Evolutionary conservation across 208 protist species (phyloP).

Genomic region (Spongospora subterranea): DNA sequence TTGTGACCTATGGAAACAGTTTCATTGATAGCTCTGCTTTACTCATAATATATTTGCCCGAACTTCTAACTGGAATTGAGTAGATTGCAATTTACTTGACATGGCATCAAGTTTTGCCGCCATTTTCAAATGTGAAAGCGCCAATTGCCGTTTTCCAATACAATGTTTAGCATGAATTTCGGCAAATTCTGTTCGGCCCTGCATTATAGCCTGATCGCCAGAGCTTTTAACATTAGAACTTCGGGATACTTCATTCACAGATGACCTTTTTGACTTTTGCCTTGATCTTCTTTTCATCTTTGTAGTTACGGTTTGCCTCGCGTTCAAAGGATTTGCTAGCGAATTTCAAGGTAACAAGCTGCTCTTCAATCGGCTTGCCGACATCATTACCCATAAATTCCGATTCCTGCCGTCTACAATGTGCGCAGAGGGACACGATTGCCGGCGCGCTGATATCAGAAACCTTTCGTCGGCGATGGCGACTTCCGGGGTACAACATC

Average conservation of each 20-base stretch:
- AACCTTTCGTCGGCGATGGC: no score
- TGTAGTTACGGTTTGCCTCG: not conserved
- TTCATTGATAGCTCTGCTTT: no score
- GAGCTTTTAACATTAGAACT: not conserved
- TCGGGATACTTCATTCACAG: not conserved
- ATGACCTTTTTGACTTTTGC: not conserved
- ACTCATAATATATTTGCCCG: no score
- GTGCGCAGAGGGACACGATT: no score
- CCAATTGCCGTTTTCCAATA: not conserved
- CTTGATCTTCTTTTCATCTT: not conserved
- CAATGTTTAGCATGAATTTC: not conserved
- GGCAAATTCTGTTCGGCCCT: not conserved
- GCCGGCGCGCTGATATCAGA: no score
- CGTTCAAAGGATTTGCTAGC: constrained; percentile 1
- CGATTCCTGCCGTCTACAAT: no score
- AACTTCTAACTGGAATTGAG: not conserved
- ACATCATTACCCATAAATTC: constrained; percentile 19
- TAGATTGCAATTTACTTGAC: not conserved
- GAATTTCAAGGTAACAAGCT: not conserved
- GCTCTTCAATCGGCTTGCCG: constrained; percentile 17
- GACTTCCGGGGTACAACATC: no score
- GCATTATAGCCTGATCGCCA: not conserved
- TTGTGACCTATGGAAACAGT: no score
- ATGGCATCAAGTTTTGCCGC: constrained; percentile 7
- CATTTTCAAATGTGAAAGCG: not conserved